Base-by-base conservation (phyloP, 2,329 filamentous ascomycete species). In the Sporothrix euskadiensis region DNA sequence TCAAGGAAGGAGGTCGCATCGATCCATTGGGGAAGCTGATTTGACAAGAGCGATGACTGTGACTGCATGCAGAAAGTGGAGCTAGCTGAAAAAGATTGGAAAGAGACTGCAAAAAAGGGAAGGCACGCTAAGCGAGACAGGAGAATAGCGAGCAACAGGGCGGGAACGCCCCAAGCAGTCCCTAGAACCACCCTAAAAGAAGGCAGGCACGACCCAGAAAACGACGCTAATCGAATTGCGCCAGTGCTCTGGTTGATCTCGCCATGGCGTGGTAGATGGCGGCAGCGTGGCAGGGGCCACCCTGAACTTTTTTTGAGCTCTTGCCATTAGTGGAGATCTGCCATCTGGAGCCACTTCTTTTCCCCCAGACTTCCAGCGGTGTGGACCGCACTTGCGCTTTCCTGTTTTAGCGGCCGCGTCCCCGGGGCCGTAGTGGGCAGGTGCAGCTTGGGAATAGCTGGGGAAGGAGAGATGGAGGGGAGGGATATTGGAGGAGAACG, bases 231-330 rank as follows among this genome's bases (percentile, higher is more conserved):
- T 44, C 19, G 19, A 4, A 66, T 57, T 49, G 49, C 73, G 73
- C 73, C 73, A 73, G 69, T 66, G 61, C 52, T 68, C 2, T 56
- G 68, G 54, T 30, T 56, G 69, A 73, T 73, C 73, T 73, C 73
- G 73, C 69, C 59, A 73, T 73, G 41, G 39, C 72, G 59, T 52
- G 30, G 32, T 14, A 63, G 49, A 44, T 66, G 61, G 39, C 57
- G 35, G 32, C 9, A 65, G 35, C n/a, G 19, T 59, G 56, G 56
- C 56, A 59, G 12, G 52, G 10, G 30, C 32, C 35, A 35, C 35
- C 35, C 8, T 35, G 35, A 35, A 35, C 4, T 8, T 35, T 7
- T 35, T 8, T 35, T 35, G 35, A 35, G 35, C 35, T 32, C 32
- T n/a, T 63, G 39, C 19, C 61, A 47, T 66, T 52, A 12, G 65